Conservation (phyloP, 2,329 filamentous ascomycete genomes). For the Lachnum nothofagi region DNA sequence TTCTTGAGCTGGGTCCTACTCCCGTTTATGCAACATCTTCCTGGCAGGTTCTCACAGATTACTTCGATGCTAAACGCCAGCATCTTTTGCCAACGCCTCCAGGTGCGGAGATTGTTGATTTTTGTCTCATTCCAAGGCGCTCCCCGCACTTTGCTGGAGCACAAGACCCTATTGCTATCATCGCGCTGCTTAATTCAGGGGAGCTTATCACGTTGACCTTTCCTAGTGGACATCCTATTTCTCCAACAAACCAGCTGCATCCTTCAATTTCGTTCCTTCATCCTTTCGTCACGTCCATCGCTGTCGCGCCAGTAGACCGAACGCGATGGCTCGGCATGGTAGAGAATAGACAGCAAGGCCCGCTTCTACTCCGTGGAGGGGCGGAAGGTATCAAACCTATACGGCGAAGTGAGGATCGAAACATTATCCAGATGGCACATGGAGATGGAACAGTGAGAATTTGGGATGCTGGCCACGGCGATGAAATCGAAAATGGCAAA, state of each 20-base stretch:
- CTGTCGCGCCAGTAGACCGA: slow-evolving; percentile 69
- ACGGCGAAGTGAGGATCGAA: slow-evolving; percentile 75
- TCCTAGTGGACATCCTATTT: slow-evolving; percentile 84
- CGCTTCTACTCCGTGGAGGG: slow-evolving; percentile 73
- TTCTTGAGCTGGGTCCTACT: slow-evolving; percentile 82
- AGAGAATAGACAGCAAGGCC: slow-evolving; percentile 76
- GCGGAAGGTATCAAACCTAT: slow-evolving; percentile 64
- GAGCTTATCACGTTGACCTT: slow-evolving; percentile 88
- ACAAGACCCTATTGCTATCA: slow-evolving; percentile 82
- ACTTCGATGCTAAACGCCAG: slow-evolving; percentile 73
- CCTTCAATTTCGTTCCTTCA: slow-evolving; percentile 83
- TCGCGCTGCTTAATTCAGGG: slow-evolving; percentile 76
- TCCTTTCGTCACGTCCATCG: slow-evolving; percentile 73
- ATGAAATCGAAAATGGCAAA: slow-evolving; percentile 83
- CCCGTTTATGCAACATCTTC: slow-evolving; percentile 87
- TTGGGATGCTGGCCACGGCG: slow-evolving; percentile 87
- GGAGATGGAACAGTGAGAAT: slow-evolving; percentile 86
- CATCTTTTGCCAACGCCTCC: slow-evolving; percentile 69
- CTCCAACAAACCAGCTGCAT: slow-evolving; percentile 87
- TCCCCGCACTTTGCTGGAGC: slow-evolving; percentile 84
- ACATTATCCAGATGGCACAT: slow-evolving; percentile 80
- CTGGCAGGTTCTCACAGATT: slow-evolving; percentile 74
- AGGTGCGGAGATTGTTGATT: slow-evolving; percentile 71
- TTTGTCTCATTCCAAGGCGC: slow-evolving; percentile 73
- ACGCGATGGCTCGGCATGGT: slow-evolving; percentile 83